Evolutionary conservation across 495 filamentous ascomycete genomes (phyloP).

Genomic region (Penicillium verhagenii): DNA sequence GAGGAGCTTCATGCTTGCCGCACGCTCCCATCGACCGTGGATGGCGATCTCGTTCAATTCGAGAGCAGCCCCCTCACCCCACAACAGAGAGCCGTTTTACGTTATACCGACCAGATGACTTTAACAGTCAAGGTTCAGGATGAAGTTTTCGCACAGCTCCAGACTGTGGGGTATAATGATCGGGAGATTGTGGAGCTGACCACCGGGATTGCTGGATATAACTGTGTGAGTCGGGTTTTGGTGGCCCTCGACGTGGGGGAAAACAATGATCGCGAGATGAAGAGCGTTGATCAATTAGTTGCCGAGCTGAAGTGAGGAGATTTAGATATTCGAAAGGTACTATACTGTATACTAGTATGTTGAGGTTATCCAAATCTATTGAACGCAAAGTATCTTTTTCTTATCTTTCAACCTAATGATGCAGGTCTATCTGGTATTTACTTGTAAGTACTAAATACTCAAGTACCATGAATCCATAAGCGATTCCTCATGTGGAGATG

Average conservation of each 20-base stretch:
- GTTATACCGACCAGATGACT: slow-evolving; percentile 40
- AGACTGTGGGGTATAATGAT: slow-evolving; percentile 48
- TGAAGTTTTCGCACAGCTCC: slow-evolving; percentile 58
- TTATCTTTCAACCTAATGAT: too few relatives aligned
- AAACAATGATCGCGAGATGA: slow-evolving; percentile 45
- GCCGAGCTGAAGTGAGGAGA: slow-evolving; percentile 9
- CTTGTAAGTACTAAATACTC: too few relatives aligned
- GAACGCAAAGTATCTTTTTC: too few relatives aligned
- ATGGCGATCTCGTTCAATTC: slow-evolving; percentile 22
- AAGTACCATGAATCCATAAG: too few relatives aligned
- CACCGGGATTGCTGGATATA: slow-evolving; percentile 77
- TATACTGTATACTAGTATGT: too few relatives aligned
- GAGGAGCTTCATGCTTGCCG: slow-evolving; percentile 48
- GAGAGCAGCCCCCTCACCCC: slow-evolving; percentile 47
- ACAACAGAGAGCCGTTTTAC: slow-evolving; percentile 65
- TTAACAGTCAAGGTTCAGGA: slow-evolving; percentile 56
- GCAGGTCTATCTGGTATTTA: too few relatives aligned
- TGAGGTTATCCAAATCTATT: too few relatives aligned
- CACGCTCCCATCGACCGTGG: slow-evolving; percentile 36
- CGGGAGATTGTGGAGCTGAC: slow-evolving; percentile 69
- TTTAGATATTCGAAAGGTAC: too few relatives aligned
- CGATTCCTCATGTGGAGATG: too few relatives aligned
- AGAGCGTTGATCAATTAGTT: slow-evolving; percentile 41
- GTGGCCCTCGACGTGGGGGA: slow-evolving; percentile 75
- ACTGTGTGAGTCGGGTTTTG: slow-evolving; percentile 81